phyloP scores from a whole-genome alignment of 2,329 filamentous ascomycete genomes.

The Cladophialophora immunda region DNA sequence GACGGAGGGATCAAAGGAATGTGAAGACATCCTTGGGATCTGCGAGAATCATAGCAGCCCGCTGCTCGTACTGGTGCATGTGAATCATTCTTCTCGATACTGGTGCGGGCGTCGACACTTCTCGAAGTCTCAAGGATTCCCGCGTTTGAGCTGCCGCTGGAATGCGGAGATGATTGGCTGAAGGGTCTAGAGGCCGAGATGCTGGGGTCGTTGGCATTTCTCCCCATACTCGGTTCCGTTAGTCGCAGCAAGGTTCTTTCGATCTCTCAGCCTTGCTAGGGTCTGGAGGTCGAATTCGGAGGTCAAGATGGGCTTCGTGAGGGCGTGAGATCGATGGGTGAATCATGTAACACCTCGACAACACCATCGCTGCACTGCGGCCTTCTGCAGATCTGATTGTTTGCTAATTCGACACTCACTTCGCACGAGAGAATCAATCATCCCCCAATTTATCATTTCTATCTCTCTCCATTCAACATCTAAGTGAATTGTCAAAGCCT shows the following conservation, averaged over 20 bases:
- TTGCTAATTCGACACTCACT: conserved; percentile 1
- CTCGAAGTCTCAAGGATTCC: background rate
- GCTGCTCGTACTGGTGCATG: background rate
- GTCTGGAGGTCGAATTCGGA: background rate
- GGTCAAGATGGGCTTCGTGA: background rate
- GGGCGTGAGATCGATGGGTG: background rate
- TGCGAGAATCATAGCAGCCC: background rate
- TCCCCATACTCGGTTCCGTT: background rate
- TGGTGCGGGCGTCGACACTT: background rate
- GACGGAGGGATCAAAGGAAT: background rate
- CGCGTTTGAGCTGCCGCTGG: background rate
- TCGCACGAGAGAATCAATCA: conserved; percentile 5
- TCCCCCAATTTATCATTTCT: conserved; percentile 2
- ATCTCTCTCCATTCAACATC: background rate
- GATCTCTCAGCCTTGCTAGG: background rate
- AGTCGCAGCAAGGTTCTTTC: background rate
- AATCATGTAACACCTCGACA: background rate
- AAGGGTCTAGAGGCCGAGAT: background rate
- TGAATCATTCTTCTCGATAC: background rate
- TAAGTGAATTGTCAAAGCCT: background rate
- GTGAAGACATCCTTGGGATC: background rate
- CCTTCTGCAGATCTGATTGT: conserved; percentile 1
- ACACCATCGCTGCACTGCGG: background rate
- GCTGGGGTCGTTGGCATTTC: no score
- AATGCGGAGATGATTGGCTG: background rate